Evolutionary conservation across 176 grass and related monocot genomes (phyloP), one percentile per base, ranked within the genome.

Genomic region (Chrysopogon serrulatus): DNA sequence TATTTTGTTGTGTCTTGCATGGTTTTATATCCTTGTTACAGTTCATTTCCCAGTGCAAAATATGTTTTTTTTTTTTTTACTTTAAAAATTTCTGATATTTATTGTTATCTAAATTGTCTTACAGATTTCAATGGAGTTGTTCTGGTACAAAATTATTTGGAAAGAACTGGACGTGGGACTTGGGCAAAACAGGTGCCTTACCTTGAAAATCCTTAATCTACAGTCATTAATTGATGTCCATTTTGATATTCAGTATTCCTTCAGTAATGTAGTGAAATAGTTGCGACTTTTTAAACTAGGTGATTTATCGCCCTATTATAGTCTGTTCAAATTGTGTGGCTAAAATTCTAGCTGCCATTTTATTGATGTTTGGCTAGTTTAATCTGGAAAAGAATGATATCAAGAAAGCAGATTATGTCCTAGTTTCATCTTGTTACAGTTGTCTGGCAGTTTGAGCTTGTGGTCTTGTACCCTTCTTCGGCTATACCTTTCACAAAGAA

Each of bases 41-140:
- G 21, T 63, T 71, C 13, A 77, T 10, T 56, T 80, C 18, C 13
- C 40, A 14, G 19, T 33, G 10, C 24, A 18, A 21, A 81, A 76
- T 36, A 11, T 76, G 32, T 70, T 24, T 65, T 59, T 74, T 26
- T 82, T 9, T 39, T 63, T 40, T 56, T 66, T 47, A 26, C 23
- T 4, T 59, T 3, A 26, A 59, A 26, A 26, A 5, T 43, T 81
- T 77, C 10, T 78, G n/a, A n/a, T 69, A 68, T 86, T 76, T 76
- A 35, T 73, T 67, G 47, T 59, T 2, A 18, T 56, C 68, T 77
- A 77, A 78, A 77, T 54, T 28, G 40, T 90, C 59, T 27, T 44
- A 63, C 83, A 99, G 97, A 99, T 89, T 99, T 99, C 87, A 99
- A 99, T 91, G 97, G 97, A 71, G 93, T 96, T 40, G 86, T 96